Conservation (phyloP, 345 rosid species). For the Citrus reticulata region DNA sequence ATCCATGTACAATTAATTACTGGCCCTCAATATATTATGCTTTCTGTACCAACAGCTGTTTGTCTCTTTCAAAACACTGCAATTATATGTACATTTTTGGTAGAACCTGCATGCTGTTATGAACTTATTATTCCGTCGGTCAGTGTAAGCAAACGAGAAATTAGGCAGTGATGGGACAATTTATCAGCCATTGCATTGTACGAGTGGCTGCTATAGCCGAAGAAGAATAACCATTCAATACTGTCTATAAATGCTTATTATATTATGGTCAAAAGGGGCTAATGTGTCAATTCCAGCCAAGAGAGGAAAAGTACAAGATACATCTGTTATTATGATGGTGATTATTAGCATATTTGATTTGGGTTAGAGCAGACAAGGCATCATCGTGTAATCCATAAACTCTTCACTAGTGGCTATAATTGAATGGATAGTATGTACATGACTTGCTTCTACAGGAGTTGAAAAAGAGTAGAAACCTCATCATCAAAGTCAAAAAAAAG, state of each 20-base stretch:
- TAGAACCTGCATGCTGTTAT: background rate
- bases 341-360: background rate
- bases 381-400: background rate
- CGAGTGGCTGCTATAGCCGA: background rate
- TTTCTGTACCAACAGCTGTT: background rate
- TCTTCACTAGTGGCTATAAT: background rate
- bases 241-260: background rate
- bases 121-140: background rate
- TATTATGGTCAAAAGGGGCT: background rate
- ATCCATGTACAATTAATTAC: constrained; percentile 6
- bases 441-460: background rate
- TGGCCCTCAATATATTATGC: background rate
- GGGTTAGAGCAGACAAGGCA: background rate
- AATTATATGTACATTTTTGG: background rate
- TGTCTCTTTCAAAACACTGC: background rate
- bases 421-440: background rate
- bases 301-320: background rate
- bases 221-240: background rate
- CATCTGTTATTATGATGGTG: background rate
- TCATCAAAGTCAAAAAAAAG: background rate
- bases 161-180: constrained; percentile 11
- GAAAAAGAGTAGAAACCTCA: background rate
- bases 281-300: background rate
- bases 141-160: background rate
- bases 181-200: background rate